phyloP scores from a whole-genome alignment of 768 basidiomycete genomes.

The Pisolithus marmoratus region DNA sequence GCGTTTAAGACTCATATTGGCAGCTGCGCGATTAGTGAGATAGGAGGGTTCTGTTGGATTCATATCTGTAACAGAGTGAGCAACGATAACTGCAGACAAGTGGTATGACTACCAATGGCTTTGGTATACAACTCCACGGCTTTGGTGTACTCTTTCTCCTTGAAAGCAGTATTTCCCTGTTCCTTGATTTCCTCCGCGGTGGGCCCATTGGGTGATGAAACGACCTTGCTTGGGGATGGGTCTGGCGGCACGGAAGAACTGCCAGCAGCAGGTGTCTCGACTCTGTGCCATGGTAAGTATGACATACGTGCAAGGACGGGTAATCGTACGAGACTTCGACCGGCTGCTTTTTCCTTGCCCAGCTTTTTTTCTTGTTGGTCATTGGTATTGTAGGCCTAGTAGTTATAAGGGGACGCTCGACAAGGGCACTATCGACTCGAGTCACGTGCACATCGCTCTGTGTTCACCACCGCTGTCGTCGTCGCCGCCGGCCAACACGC shows the following conservation, averaged over 20 bases:
- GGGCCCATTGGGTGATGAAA: constrained; percentile 28
- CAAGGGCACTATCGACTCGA: too few relatives aligned
- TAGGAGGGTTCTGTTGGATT: constrained; percentile 67
- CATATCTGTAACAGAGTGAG: constrained; percentile 37
- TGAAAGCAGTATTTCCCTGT: constrained; percentile 71
- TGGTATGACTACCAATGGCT: constrained; percentile 53
- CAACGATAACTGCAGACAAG: constrained; percentile 17
- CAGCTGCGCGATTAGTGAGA: constrained; percentile 81
- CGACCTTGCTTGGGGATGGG: constrained; percentile 4
- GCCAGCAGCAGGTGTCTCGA: constrained; percentile 14
- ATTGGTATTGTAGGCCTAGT: constrained; percentile 18
- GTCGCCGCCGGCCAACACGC: too few relatives aligned
- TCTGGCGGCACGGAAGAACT: not conserved
- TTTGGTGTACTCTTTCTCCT: constrained; percentile 53
- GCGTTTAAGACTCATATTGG: constrained; percentile 75
- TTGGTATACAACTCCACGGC: constrained; percentile 73
- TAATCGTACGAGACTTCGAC: constrained; percentile 19
- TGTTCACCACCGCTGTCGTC: too few relatives aligned
- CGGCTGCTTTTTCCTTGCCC: constrained; percentile 22
- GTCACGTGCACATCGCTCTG: too few relatives aligned
- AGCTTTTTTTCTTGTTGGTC: constrained; percentile 28
- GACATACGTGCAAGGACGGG: not conserved
- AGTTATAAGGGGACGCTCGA: too few relatives aligned
- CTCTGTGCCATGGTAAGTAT: not conserved
- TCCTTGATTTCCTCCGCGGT: constrained; percentile 59